phyloP scores from a whole-genome alignment of 768 basidiomycete genomes.

The Auricularia auricula-judae region DNA sequence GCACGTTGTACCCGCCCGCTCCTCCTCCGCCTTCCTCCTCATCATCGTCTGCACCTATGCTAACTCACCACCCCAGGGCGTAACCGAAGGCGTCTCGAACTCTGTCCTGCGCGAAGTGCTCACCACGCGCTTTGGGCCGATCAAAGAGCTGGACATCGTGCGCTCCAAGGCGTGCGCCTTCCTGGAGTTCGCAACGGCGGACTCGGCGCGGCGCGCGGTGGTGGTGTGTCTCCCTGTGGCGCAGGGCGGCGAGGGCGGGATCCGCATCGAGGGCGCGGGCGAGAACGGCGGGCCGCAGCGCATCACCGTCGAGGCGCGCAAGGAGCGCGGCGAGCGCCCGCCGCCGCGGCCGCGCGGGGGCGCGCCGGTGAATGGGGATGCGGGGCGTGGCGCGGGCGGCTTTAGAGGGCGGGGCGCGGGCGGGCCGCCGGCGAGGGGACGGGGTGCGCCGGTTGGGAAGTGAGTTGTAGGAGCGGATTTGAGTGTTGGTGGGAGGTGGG shows the following conservation, averaged over 20 bases:
- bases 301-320: constrained; percentile 78
- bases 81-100: constrained; percentile 53
- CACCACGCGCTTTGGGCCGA: constrained; percentile 56
- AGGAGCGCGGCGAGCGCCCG: constrained; percentile 81
- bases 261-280: constrained; percentile 60
- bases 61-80: constrained; percentile 35
- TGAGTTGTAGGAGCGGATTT: no score
- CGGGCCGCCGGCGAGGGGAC: no score
- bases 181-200: constrained; percentile 73
- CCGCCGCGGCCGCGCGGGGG: constrained; percentile 51
- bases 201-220: constrained; percentile 81
- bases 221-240: constrained; percentile 47
- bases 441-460: no score
- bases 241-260: constrained; percentile 84
- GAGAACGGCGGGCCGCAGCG: constrained; percentile 35
- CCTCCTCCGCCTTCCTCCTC: no score
- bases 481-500: not conserved
- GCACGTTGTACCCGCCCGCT: no score
- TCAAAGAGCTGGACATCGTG: constrained; percentile 85
- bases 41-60: no score
- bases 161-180: constrained; percentile 87
- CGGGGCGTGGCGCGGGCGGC: not conserved
- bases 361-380: constrained; percentile 22
- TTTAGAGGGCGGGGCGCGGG: not conserved
- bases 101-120: constrained; percentile 39